Evolutionary conservation across 2,329 filamentous ascomycete genomes (phyloP), one percentile per base, ranked within the genome.

Genomic region (Ophiobolus disseminans): DNA sequence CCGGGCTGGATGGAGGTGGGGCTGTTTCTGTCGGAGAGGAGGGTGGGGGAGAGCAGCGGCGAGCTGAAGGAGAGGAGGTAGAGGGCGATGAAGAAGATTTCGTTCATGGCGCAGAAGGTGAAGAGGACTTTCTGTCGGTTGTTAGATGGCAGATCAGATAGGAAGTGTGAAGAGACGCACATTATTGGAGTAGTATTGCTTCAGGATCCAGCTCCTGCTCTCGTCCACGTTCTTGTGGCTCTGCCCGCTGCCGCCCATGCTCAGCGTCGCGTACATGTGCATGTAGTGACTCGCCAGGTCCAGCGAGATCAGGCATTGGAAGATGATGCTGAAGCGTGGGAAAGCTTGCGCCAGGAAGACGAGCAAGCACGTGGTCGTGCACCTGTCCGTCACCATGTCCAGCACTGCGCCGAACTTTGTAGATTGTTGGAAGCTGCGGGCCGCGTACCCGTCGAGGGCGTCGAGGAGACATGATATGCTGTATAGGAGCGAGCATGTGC

Each of bases 321-420:
- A 99, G 50, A 97, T 70, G 62, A 97, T 91, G 58, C 90, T 87
- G 88, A 91, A 97, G 48, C 92, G 85, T 4, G 94, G 94, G 77
- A 96, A 99, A 16, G 94, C 94, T 11, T 91, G 95, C 31, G 90
- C 91, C 55, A 99, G 78, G 79, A 97, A 99, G 40, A 97, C 92
- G 39, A 99, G 84, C 63, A 99, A 78, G 75, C 94, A 99, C 2
- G 93, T 87, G 3, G 94, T 99, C 22, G 93, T 97, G 80, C 94
- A 97, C 52, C 94, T 88, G 76, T 99, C 94, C 14, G 94, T 99
- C 53, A 99, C 93, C 94, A 99, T 99, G 78, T 99, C 94, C 57
- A 99, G 82, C 25, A 99, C 93, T 23, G 93, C 94, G 57, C 94
- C 94, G 73, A 99, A 99, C 58, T 89, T 89, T 45, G 94, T 97